Evolutionary conservation across 1,284 basidiomycete genomes (phyloP).

Genomic region (Gomphus bonarii): DNA sequence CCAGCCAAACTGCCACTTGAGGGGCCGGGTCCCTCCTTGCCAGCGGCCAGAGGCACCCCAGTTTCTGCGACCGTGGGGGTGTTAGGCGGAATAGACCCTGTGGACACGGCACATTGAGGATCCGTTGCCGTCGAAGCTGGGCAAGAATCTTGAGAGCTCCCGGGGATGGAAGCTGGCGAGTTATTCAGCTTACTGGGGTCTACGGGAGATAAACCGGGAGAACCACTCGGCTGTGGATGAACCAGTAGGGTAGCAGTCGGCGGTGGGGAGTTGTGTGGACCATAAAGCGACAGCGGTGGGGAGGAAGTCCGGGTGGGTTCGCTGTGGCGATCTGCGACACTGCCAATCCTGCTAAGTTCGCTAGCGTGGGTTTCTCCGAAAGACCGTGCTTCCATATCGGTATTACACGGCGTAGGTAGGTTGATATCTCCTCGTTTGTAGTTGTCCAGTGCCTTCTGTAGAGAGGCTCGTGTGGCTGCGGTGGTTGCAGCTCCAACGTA

Average conservation of each 20-base stretch:
- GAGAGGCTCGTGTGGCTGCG: conserved; percentile 56
- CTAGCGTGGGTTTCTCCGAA: conserved; percentile 72
- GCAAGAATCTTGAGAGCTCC: conserved; percentile 16
- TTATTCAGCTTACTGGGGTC: conserved; percentile 46
- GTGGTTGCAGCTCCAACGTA: conserved; percentile 55
- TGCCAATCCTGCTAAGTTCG: conserved; percentile 50
- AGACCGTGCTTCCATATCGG: conserved; percentile 52
- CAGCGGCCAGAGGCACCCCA: conserved; percentile 42
- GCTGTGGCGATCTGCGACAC: conserved; percentile 27
- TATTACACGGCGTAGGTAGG: conserved; percentile 31
- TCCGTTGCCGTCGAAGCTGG: conserved; percentile 17
- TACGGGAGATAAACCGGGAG: conserved; percentile 28
- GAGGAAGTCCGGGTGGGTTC: conserved; percentile 26
- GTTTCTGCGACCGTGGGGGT: conserved; percentile 57
- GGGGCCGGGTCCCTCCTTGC: conserved; percentile 47
- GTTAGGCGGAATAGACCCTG: conserved; percentile 25
- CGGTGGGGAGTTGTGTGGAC: not conserved
- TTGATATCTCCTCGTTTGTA: conserved; percentile 57
- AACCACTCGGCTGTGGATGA: conserved; percentile 12
- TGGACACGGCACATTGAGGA: conserved; percentile 19
- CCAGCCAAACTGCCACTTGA: conserved; percentile 33
- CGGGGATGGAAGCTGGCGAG: conserved; percentile 41
- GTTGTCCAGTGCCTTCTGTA: conserved; percentile 66
- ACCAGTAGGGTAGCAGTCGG: conserved; percentile 9
- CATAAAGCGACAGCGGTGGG: conserved; percentile 10